Evolutionary conservation across 768 basidiomycete genomes (phyloP).

Genomic region (button mushroom (Agaricus bisporus)): DNA sequence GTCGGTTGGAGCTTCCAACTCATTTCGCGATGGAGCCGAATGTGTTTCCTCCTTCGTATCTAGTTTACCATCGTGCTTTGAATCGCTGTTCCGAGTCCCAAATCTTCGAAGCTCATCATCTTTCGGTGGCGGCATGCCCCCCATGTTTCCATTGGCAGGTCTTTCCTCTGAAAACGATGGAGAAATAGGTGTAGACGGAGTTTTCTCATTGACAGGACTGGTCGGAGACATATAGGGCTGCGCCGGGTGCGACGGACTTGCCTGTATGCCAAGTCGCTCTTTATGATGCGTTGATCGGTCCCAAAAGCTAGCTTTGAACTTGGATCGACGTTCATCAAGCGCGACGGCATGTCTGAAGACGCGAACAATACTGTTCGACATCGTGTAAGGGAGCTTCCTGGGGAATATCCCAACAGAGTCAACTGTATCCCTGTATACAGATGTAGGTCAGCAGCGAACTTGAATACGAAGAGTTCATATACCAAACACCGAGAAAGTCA

Average conservation of each 20-base stretch:
- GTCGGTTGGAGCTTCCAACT: constrained; percentile 21
- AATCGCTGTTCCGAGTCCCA: constrained; percentile 9
- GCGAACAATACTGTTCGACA: constrained; percentile 46
- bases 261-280: constrained; percentile 7
- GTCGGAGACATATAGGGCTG: not conserved
- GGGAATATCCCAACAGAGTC: constrained; percentile 54
- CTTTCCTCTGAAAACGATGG: not conserved
- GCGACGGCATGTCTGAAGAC: constrained; percentile 61
- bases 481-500: constrained; percentile 58
- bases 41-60: constrained; percentile 27
- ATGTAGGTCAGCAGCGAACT: not conserved
- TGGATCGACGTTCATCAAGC: constrained; percentile 57
- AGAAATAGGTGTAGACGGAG: not conserved
- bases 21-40: constrained; percentile 15
- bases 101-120: not conserved
- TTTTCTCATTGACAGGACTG: constrained; percentile 1
- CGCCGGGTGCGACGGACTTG: not conserved
- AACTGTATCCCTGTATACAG: constrained; percentile 54
- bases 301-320: constrained; percentile 53
- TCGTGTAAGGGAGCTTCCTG: constrained; percentile 50
- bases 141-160: not conserved
- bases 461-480: constrained; percentile 8
- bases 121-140: not conserved
- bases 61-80: constrained; percentile 20
- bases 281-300: constrained; percentile 27